Conservation (phyloP, 139 green algal genomes). For the Deuterostichococcus epilithicus region DNA sequence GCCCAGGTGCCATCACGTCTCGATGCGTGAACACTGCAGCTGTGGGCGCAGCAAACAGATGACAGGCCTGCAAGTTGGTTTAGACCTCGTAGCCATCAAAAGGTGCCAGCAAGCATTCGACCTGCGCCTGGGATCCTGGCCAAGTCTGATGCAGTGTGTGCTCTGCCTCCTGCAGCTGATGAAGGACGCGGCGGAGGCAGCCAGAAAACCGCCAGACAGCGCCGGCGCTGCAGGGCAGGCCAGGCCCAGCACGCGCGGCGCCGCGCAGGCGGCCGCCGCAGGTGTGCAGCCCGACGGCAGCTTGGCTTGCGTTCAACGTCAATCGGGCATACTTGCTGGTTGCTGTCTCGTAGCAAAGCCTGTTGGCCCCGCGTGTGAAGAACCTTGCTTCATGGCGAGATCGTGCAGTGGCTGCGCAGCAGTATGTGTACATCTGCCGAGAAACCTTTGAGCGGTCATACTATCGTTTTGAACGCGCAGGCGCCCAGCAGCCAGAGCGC, state of each 20-base stretch:
- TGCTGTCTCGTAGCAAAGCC: too few species aligned
- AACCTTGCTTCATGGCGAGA: too few species aligned
- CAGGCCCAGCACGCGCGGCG: background rate
- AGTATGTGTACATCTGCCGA: too few species aligned
- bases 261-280: constrained; percentile 1
- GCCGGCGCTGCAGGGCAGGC: background rate
- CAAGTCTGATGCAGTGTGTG: too few species aligned
- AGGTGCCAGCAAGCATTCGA: background rate
- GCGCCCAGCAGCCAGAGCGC: background rate
- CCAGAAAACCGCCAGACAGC: background rate
- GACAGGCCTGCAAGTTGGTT: too few species aligned
- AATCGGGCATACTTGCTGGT: too few species aligned
- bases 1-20: background rate
- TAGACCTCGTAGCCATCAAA: too few species aligned
- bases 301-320: constrained; percentile 5
- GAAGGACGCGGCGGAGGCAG: constrained; percentile 6
- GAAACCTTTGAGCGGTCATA: too few species aligned
- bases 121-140: background rate
- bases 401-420: too few species aligned
- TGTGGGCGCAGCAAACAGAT: constrained; percentile 7
- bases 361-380: too few species aligned
- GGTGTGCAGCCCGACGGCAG: background rate
- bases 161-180: background rate
- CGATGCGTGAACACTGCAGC: background rate
- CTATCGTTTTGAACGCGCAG: background rate